Evolutionary conservation across 768 basidiomycete genomes (phyloP), one percentile per base, ranked within the genome.

Genomic region (Lentinula aciculospora): DNA sequence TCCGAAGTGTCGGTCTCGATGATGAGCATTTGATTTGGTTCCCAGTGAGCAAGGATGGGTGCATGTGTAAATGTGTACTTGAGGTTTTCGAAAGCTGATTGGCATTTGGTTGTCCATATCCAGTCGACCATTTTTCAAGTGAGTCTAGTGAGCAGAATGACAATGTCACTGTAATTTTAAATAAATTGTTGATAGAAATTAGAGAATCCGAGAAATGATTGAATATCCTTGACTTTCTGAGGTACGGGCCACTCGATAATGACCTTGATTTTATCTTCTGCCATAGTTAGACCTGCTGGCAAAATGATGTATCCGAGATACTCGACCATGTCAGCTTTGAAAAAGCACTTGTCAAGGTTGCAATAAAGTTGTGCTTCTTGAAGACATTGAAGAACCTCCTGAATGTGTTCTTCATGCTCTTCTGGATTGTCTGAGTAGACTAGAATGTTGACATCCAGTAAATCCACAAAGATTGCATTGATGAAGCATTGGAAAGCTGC

Each of bases 181-280:
- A 78, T 72, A 46, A 77, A 79, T 3, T 60, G 50, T 78, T 40
- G 72, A n/a, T n/a, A n/a, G n/a, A n/a, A n/a, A n/a, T n/a, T n/a
- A n/a, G n/a, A n/a, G n/a, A n/a, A n/a, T n/a, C n/a, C n/a, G n/a
- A n/a, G n/a, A n/a, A n/a, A n/a, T n/a, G n/a, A n/a, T n/a, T n/a
- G n/a, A n/a, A n/a, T n/a, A n/a, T n/a, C n/a, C n/a, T n/a, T n/a
- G n/a, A n/a, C n/a, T n/a, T n/a, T n/a, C n/a, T n/a, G n/a, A n/a
- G n/a, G n/a, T n/a, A n/a, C n/a, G n/a, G n/a, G n/a, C n/a, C n/a
- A n/a, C n/a, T n/a, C n/a, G n/a, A n/a, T n/a, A n/a, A n/a, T n/a
- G n/a, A n/a, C n/a, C n/a, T n/a, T n/a, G n/a, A n/a, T n/a, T n/a
- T n/a, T n/a, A n/a, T n/a, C n/a, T n/a, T n/a, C n/a, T n/a, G n/a